Conservation (phyloP, 768 basidiomycete species). For the Strobilomyces dryophilus region DNA sequence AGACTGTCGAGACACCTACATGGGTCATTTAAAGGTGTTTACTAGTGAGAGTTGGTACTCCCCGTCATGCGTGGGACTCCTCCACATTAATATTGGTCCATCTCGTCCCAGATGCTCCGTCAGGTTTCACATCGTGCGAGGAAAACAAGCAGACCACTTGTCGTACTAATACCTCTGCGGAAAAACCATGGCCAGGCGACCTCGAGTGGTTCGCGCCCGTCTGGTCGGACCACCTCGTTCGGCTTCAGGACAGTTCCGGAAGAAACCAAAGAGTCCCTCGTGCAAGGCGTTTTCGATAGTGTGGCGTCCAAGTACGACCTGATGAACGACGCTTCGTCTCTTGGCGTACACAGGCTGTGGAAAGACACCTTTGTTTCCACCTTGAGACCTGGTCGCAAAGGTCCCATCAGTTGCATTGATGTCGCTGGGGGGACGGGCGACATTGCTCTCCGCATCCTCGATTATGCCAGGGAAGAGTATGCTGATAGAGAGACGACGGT, state of each 20-base stretch:
- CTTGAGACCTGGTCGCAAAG: slow-evolving; percentile 72
- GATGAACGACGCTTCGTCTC: slow-evolving; percentile 99
- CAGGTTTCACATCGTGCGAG: slow-evolving; percentile 14
- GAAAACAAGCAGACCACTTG: slow-evolving; percentile 8
- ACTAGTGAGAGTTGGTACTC: no score
- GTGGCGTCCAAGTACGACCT: slow-evolving; percentile 95
- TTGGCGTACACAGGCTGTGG: slow-evolving; percentile 96
- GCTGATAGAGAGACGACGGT: slow-evolving; percentile 88
- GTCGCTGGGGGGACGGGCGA: slow-evolving; percentile 98
- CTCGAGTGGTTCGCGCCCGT: slow-evolving; percentile 8
- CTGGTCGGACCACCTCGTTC: slow-evolving; percentile 70
- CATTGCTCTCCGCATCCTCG: slow-evolving; percentile 90
- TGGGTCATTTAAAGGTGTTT: no score
- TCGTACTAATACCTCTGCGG: slow-evolving; percentile 12
- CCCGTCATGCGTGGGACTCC: no score
- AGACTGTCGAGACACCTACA: no score
- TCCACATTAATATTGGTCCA: no score
- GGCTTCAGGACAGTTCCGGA: slow-evolving; percentile 90
- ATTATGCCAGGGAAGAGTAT: slow-evolving; percentile 84
- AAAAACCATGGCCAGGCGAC: slow-evolving; percentile 20
- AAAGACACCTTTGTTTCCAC: slow-evolving; percentile 84
- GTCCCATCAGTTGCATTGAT: slow-evolving; percentile 80
- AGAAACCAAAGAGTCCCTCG: slow-evolving; percentile 82
- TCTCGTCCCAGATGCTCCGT: slow-evolving; percentile 13
- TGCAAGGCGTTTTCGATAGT: slow-evolving; percentile 91